Percentiles rank a stretch among this genome's conserved stretches.
phyloP scores from a whole-genome alignment of 108 stramenopile species.

The Stephanodiscus triporus region DNA sequence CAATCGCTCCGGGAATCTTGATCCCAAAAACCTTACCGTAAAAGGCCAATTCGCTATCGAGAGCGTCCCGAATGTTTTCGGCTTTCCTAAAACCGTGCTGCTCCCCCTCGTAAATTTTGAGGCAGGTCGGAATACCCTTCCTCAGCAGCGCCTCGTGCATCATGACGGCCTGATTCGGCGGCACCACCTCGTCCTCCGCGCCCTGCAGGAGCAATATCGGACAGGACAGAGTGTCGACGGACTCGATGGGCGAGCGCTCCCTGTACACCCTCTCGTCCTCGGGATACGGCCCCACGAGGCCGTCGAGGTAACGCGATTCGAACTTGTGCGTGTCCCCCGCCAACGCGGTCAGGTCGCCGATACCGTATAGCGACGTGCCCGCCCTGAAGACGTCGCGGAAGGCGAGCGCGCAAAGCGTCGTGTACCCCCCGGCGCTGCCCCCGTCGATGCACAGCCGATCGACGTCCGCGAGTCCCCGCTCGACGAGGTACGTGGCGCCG shows the following conservation, averaged over 20 bases:
- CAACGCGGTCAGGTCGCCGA: slow-evolving; percentile 74
- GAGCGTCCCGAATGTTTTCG: slow-evolving; percentile 79
- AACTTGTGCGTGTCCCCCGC: slow-evolving; percentile 88
- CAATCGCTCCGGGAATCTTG: slow-evolving; percentile 57
- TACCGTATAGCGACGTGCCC: slow-evolving; percentile 75
- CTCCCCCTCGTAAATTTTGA: slow-evolving; percentile 82
- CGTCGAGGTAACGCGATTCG: slow-evolving; percentile 82
- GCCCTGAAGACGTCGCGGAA: slow-evolving; percentile 78
- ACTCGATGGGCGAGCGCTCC: slow-evolving; percentile 71
- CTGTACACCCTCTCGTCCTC: slow-evolving; percentile 68
- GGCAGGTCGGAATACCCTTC: slow-evolving; percentile 69
- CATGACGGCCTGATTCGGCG: slow-evolving; percentile 84
- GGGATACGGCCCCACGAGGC: slow-evolving; percentile 74
- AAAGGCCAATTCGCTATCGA: slow-evolving; percentile 75
- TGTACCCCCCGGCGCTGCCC: slow-evolving; percentile 85
- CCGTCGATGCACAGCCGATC: slow-evolving; percentile 82
- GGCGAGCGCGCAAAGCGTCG: slow-evolving; percentile 76
- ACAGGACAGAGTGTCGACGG: slow-evolving; percentile 69
- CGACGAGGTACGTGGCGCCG: slow-evolving; percentile 67
- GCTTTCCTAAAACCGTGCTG: slow-evolving; percentile 89
- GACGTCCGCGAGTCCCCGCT: slow-evolving; percentile 62
- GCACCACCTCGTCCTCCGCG: slow-evolving; percentile 82
- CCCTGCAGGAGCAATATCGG: slow-evolving; percentile 83
- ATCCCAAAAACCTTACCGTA: slow-evolving; percentile 75
- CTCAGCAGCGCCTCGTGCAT: slow-evolving; percentile 71